Evolutionary conservation across 345 rosid genomes (phyloP).

Genomic region (Geranium rotundifolium): DNA sequence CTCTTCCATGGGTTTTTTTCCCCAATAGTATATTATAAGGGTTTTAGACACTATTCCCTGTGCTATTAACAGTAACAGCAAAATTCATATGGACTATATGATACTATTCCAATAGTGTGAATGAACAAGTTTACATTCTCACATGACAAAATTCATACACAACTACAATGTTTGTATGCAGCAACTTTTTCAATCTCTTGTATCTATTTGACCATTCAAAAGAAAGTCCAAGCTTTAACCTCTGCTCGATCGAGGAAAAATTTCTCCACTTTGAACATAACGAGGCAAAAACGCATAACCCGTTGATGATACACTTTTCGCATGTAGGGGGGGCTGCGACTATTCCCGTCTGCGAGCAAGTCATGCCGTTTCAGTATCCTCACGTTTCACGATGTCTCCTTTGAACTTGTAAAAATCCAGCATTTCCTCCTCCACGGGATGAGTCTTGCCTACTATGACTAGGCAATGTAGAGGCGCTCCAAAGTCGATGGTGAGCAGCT

Average conservation of each 20-base stretch:
- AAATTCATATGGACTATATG: too few species aligned
- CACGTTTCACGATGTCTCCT: constrained; percentile 3
- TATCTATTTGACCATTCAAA: not conserved
- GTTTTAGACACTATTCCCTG: too few species aligned
- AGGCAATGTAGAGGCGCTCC: constrained; percentile 80
- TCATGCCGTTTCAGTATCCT: constrained; percentile 3
- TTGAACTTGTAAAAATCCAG: constrained; percentile 48
- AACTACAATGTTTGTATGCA: too few species aligned
- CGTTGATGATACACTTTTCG: not conserved
- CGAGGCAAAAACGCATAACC: not conserved
- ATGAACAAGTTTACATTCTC: not conserved
- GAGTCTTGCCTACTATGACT: constrained; percentile 65
- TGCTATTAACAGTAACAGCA: too few species aligned
- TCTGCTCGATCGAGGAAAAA: too few species aligned
- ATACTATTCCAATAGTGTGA: too few species aligned
- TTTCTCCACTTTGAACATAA: too few species aligned
- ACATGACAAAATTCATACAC: not conserved
- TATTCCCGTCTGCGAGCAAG: not conserved
- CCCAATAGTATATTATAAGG: too few species aligned
- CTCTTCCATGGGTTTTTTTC: too few species aligned
- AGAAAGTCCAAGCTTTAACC: not conserved
- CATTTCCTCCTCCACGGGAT: constrained; percentile 91
- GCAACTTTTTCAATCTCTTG: not conserved
- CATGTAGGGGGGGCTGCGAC: not conserved
- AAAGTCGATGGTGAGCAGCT: constrained; percentile 52